phyloP scores from a whole-genome alignment of 2,329 filamentous ascomycete species.

The Neofusicoccum ribis region DNA sequence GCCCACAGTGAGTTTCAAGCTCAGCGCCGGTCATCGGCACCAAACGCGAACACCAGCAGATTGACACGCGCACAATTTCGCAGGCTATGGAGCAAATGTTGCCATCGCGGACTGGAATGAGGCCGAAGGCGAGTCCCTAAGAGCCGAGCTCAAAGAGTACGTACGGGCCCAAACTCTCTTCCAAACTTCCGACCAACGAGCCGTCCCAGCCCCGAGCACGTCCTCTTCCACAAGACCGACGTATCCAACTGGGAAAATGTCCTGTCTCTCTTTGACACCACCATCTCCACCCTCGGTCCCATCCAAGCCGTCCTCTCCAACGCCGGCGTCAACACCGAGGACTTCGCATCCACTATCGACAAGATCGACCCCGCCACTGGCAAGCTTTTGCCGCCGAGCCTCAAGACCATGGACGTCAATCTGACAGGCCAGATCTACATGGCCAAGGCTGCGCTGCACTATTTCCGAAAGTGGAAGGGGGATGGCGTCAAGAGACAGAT shows the following conservation, averaged over 20 bases:
- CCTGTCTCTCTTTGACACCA: constrained; percentile 14
- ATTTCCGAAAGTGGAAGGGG: constrained; percentile 23
- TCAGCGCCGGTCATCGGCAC: too few relatives aligned
- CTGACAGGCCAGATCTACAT: constrained; percentile 26
- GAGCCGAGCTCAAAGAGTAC: constrained; percentile 19
- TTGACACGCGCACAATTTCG: not conserved
- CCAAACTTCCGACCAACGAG: not conserved
- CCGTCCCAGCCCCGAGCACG: not conserved
- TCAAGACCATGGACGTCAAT: constrained; percentile 28
- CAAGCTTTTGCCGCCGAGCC: constrained; percentile 21
- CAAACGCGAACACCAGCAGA: not conserved
- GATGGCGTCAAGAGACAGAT: constrained; percentile 22
- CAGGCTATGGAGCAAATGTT: constrained; percentile 27
- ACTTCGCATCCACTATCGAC: constrained; percentile 18
- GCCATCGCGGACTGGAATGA: constrained; percentile 27
- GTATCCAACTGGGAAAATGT: constrained; percentile 2
- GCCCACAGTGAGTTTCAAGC: constrained; percentile 23
- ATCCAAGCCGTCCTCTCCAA: constrained; percentile 22
- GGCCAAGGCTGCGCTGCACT: constrained; percentile 28
- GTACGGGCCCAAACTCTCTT: not conserved
- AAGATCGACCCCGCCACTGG: constrained; percentile 20
- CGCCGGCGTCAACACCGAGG: constrained; percentile 20
- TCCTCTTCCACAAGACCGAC: constrained; percentile 14
- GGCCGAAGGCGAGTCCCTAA: constrained; percentile 21
- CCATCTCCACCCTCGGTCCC: constrained; percentile 4